Evolutionary conservation across 2,329 filamentous ascomycete species (phyloP).

Genomic region (Botrytis medusae): DNA sequence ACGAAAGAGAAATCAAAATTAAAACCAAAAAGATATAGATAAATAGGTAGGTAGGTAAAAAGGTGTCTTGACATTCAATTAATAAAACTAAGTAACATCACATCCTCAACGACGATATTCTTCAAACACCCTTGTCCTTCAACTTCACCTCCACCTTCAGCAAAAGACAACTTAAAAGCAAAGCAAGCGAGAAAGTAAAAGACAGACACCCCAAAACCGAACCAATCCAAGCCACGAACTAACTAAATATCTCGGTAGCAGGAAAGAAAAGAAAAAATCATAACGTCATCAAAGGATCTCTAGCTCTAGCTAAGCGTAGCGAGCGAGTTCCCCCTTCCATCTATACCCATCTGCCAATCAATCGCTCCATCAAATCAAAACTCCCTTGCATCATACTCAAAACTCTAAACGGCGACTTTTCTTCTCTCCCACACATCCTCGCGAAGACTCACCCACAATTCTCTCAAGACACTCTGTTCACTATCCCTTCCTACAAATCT

Average conservation of each 20-base stretch:
- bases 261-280: not conserved
- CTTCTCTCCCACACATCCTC: constrained; percentile 47
- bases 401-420: constrained; percentile 9
- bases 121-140: not conserved
- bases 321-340: not conserved
- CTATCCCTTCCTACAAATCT: constrained; percentile 40
- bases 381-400: not conserved
- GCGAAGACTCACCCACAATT: constrained; percentile 58
- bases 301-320: constrained; percentile 14
- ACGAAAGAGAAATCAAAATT: not conserved
- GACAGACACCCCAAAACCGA: not conserved
- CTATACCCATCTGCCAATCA: not conserved
- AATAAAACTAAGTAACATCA: not conserved
- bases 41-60: not conserved
- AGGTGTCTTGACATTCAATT: not conserved
- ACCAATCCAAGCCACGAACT: not conserved
- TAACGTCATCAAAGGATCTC: constrained; percentile 7
- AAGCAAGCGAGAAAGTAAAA: not conserved
- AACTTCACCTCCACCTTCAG: not conserved
- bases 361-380: not conserved
- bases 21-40: too few species aligned
- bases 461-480: constrained; percentile 50
- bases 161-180: not conserved
- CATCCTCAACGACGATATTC: not conserved
- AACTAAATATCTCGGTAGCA: not conserved